phyloP scores from a whole-genome alignment of 257 asterid species.

The Galeopsis tetrahit region DNA sequence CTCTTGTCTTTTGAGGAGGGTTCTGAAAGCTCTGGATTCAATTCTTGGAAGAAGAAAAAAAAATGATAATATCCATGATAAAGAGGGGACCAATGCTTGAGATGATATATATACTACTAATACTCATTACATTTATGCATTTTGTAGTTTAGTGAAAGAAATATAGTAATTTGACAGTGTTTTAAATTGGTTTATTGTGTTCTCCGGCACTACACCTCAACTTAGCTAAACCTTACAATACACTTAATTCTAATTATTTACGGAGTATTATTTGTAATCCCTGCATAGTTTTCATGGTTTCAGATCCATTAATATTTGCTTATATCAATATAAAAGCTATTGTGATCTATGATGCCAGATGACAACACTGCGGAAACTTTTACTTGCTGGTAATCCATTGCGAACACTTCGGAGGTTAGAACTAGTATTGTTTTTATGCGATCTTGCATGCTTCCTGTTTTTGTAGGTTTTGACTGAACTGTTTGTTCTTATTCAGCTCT shows the following conservation, averaged over 20 bases:
- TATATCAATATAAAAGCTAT: conserved; percentile 34
- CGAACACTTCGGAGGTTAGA: conserved; percentile 68
- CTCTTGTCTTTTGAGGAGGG: conserved; percentile 15
- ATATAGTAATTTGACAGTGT: background rate
- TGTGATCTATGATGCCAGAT: conserved; percentile 43
- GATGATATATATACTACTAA: conserved; percentile 11
- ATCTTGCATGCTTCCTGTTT: conserved; percentile 28
- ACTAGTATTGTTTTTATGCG: conserved; percentile 6
- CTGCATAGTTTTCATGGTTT: conserved; percentile 1
- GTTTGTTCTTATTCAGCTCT: conserved; percentile 59
- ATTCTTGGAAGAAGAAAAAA: conserved; percentile 6
- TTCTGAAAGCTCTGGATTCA: background rate
- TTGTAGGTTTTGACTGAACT: conserved; percentile 28
- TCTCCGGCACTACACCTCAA: conserved; percentile 1
- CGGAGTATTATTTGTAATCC: background rate
- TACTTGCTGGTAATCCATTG: conserved; percentile 89
- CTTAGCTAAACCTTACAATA: conserved; percentile 5
- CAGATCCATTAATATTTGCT: background rate
- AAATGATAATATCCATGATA: conserved; percentile 15
- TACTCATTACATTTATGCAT: conserved; percentile 10
- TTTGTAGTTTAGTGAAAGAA: conserved; percentile 12
- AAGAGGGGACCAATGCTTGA: conserved; percentile 13
- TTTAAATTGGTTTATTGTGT: conserved; percentile 16
- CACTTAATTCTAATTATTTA: conserved; percentile 6
- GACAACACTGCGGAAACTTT: conserved; percentile 91